Base-by-base conservation (phyloP, 805 yeast genomes). In the Nakazawaea laoshanensis region DNA sequence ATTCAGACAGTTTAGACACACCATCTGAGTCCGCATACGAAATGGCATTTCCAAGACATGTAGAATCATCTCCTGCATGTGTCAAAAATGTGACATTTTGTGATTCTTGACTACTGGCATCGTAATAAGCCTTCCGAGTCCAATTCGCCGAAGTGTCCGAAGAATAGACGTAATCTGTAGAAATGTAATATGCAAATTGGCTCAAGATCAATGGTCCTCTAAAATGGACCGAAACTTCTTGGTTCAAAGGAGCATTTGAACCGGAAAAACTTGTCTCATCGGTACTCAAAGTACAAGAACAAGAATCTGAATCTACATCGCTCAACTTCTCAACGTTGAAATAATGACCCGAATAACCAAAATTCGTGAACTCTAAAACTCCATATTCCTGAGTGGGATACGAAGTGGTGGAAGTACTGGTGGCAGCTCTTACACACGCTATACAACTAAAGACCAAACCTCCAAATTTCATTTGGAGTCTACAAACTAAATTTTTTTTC, bases 181-280 rank as follows among this genome's bases (percentile, higher is more conserved):
- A 44, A n/a, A 63, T 62, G 48, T 76, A 81, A 43, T 59, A 75
- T 4, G 74, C 88, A 49, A 80, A 81, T 45, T 70, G 66, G 39
- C 58, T 53, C 47, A 81, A 60, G 11, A 66, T 57, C 39, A 81
- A 50, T 7, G 92, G 92, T 28, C 92, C 92, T 58, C 92, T 69
- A 52, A 81, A 72, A 50, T 81, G 92, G 11, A 81, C 85, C 4
- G 86, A 75, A 17, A 81, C 61, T 49, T 75, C 87, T 43, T 69
- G 77, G 49, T 78, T 59, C 24, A 80, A 49, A 5, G 92, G 92
- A 18, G 86, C 57, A 46, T 77, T 71, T 15, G 70, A 37, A 16
- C 89, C 89, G 7, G 65, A 55, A 42, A 75, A 74, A 4, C 46
- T 19, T 2, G 62, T 55, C 38, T 58, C 50, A n/a, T 55, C 50